Conservation (phyloP, 169 alveolate genomes). For the Besnoitia besnoiti region DNA sequence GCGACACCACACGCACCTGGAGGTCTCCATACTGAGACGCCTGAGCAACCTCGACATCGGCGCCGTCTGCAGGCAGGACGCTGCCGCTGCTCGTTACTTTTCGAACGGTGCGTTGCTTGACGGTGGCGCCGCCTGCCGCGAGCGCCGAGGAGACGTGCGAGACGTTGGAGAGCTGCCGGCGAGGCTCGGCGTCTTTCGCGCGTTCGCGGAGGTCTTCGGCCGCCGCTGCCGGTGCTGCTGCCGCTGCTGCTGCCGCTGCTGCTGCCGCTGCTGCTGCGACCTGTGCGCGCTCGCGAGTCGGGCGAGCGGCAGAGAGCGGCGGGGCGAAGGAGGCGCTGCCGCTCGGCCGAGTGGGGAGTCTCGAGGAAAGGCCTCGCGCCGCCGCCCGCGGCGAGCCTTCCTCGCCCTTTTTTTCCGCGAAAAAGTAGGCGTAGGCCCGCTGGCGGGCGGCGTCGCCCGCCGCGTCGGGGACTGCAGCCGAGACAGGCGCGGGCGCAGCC, state of each 20-base stretch:
- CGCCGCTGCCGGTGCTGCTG: constrained; percentile 14
- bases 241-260: constrained; percentile 23
- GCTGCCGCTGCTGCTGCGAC: not conserved
- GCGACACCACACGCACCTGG: not conserved
- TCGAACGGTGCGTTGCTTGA: not conserved
- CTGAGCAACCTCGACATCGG: not conserved
- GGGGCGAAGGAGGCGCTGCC: too few species aligned
- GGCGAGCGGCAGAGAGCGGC: too few species aligned
- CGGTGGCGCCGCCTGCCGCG: not conserved
- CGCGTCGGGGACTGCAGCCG: too few species aligned
- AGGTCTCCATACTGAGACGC: constrained; percentile 6
- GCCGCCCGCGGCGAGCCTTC: too few species aligned
- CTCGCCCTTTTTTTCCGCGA: too few species aligned
- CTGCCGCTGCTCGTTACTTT: too few species aligned
- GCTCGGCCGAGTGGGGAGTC: too few species aligned
- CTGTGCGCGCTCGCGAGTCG: too few species aligned
- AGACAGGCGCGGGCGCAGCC: not conserved
- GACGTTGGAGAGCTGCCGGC: not conserved
- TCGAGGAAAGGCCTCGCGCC: too few species aligned
- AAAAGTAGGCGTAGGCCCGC: not conserved
- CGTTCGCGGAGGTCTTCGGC: not conserved
- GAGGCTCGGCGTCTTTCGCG: not conserved
- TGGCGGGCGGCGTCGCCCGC: too few species aligned
- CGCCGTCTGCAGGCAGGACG: not conserved
- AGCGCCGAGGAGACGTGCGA: not conserved